These are phyloP conservation scores for Ocimum tenuiflorum DNA, from an alignment of 257 asterid genomes.

Conservation along the genomic window DNA sequence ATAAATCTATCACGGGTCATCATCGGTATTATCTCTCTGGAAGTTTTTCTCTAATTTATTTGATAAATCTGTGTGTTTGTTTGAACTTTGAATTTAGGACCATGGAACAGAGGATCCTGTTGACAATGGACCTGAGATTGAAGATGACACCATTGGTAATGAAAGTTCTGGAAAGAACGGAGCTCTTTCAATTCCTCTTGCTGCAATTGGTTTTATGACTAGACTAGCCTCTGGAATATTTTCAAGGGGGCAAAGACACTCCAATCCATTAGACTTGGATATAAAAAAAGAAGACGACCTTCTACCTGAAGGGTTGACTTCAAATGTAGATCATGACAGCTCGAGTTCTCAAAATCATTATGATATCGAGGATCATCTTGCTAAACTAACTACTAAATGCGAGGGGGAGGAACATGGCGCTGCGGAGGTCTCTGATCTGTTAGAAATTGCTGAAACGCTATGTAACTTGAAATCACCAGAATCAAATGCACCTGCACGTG, in stretches of 20 bases:
- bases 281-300: slow-evolving; percentile 51
- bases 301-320: slow-evolving; percentile 35
- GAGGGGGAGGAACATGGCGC: slow-evolving; percentile 37
- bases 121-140: slow-evolving; percentile 40
- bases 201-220: slow-evolving; percentile 87
- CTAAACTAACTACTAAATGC: slow-evolving; percentile 28
- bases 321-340: slow-evolving; percentile 26
- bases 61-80: slow-evolving; percentile 9
- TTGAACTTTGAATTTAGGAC: slow-evolving; percentile 46
- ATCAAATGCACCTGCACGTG: slow-evolving; percentile 25
- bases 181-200: slow-evolving; percentile 75
- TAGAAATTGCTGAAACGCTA: slow-evolving; percentile 44
- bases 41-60: slow-evolving; percentile 11
- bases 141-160: slow-evolving; percentile 36
- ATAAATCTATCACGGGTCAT: background rate
- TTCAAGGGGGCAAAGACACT: slow-evolving; percentile 58
- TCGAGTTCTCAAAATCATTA: slow-evolving; percentile 44
- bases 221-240: slow-evolving; percentile 90
- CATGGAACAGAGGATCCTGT: slow-evolving; percentile 35
- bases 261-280: slow-evolving; percentile 38
- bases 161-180: slow-evolving; percentile 68
- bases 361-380: slow-evolving; percentile 32
- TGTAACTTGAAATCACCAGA: slow-evolving; percentile 38
- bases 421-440: slow-evolving; percentile 33
- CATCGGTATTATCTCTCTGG: background rate